phyloP scores from a whole-genome alignment of 176 grass and related monocot genomes.

The Lolium perenne region DNA sequence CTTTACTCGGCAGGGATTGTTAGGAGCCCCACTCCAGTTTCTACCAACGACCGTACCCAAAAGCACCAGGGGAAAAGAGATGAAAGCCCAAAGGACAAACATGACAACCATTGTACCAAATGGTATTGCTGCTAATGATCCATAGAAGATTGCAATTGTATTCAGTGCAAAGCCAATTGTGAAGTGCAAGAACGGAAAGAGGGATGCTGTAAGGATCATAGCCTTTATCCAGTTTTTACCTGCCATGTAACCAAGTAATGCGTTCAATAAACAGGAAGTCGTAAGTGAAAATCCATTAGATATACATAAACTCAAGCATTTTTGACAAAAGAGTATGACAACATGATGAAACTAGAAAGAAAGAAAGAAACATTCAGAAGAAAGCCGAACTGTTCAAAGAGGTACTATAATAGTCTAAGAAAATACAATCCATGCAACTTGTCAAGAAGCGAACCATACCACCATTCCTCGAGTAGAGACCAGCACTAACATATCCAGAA shows the following conservation, averaged over 20 bases:
- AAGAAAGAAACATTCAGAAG: neutral
- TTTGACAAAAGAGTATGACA: constrained; percentile 12
- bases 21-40: constrained; percentile 97
- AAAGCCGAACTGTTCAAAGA: neutral
- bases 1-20: constrained; percentile 98
- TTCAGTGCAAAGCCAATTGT: constrained; percentile 88
- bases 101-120: constrained; percentile 97
- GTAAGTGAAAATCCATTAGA: neutral
- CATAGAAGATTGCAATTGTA: constrained; percentile 95
- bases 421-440: constrained; percentile 3
- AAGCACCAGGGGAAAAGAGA: constrained; percentile 91
- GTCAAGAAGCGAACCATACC: constrained; percentile 59
- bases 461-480: constrained; percentile 86
- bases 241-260: constrained; percentile 51
- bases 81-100: constrained; percentile 96
- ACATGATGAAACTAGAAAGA: neutral
- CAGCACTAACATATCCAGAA: constrained; percentile 97
- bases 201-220: constrained; percentile 93
- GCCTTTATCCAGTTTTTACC: constrained; percentile 98
- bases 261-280: constrained; percentile 23
- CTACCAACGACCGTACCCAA: constrained; percentile 88
- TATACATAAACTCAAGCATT: constrained; percentile 17
- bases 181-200: constrained; percentile 95
- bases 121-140: constrained; percentile 93
- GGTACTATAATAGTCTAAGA: neutral